phyloP scores from a whole-genome alignment of 257 asterid genomes.

The Datura wrightii region DNA sequence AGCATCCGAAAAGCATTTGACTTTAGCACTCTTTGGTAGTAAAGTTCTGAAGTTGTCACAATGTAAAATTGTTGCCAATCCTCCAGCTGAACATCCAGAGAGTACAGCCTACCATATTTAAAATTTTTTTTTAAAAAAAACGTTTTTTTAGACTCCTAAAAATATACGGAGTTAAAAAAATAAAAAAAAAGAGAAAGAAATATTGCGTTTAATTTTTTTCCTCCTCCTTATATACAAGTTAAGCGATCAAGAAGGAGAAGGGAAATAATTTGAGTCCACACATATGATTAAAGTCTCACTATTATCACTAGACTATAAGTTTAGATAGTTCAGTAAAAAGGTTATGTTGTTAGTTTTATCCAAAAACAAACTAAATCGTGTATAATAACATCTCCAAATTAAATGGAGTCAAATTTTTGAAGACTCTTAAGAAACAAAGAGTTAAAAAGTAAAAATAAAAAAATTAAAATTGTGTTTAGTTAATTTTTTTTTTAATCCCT shows the following conservation, averaged over 20 bases:
- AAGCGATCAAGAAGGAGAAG: not conserved
- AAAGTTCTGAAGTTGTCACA: slow-evolving; percentile 47
- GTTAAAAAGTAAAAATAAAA: not conserved
- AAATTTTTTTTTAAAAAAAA: not conserved
- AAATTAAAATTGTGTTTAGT: not conserved
- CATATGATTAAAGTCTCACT: too few species aligned
- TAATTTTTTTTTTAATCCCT: not conserved
- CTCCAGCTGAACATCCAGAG: slow-evolving; percentile 73
- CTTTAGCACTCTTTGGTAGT: not conserved
- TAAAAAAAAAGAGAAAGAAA: not conserved
- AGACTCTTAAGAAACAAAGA: not conserved
- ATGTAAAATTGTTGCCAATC: slow-evolving; percentile 60
- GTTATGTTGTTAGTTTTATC: too few species aligned
- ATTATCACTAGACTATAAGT: too few species aligned
- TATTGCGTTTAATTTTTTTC: not conserved
- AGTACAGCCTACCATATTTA: slow-evolving; percentile 57
- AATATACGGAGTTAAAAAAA: not conserved
- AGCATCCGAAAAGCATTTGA: slow-evolving; percentile 36
- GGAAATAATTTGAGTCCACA: not conserved
- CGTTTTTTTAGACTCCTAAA: not conserved
- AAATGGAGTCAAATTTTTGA: too few species aligned
- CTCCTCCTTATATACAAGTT: not conserved
- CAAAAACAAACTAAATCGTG: too few species aligned
- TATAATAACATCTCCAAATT: too few species aligned
- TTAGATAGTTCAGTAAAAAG: too few species aligned